These are phyloP conservation scores for Gnomoniopsis smithogilvyi DNA, from an alignment of 2,329 filamentous ascomycete genomes.

Conservation along the genomic window DNA sequence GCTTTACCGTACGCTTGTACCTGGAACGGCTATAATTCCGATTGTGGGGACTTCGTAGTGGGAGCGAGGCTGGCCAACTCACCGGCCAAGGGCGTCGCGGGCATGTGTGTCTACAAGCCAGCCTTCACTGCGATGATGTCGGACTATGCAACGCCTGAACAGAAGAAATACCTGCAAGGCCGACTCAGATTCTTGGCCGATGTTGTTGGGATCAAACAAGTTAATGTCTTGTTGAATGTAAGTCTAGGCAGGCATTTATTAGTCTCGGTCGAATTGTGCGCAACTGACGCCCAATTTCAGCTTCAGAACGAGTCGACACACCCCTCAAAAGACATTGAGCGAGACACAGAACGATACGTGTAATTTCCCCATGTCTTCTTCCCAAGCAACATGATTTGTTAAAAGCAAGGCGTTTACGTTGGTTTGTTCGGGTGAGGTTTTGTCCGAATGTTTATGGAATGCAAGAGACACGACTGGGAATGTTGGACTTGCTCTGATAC, in stretches of 20 bases:
- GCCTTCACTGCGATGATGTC: constrained; percentile 19
- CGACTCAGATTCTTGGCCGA: constrained; percentile 21
- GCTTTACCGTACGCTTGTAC: constrained; percentile 20
- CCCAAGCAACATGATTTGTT: neutral
- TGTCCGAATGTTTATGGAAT: too few relatives aligned
- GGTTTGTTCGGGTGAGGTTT: neutral
- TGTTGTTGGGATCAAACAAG: constrained; percentile 21
- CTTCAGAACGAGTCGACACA: constrained; percentile 1
- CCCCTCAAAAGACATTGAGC: constrained; percentile 8
- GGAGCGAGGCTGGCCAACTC: constrained; percentile 15
- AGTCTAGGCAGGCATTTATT: too few relatives aligned
- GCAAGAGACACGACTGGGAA: too few relatives aligned
- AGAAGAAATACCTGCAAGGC: constrained; percentile 19
- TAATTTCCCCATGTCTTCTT: too few relatives aligned
- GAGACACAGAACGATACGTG: neutral
- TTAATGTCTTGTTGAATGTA: constrained; percentile 20
- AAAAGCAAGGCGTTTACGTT: neutral
- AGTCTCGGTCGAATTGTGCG: too few relatives aligned
- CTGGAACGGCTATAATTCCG: constrained; percentile 20
- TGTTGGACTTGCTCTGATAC: too few relatives aligned
- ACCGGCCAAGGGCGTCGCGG: constrained; percentile 20
- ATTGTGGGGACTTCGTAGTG: constrained; percentile 18
- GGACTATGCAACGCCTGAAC: constrained; percentile 20
- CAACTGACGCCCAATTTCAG: too few relatives aligned
- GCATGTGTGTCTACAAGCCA: constrained; percentile 20